Evolutionary conservation across 2,329 filamentous ascomycete genomes (phyloP).

Genomic region (Microcyclosporella mali): DNA sequence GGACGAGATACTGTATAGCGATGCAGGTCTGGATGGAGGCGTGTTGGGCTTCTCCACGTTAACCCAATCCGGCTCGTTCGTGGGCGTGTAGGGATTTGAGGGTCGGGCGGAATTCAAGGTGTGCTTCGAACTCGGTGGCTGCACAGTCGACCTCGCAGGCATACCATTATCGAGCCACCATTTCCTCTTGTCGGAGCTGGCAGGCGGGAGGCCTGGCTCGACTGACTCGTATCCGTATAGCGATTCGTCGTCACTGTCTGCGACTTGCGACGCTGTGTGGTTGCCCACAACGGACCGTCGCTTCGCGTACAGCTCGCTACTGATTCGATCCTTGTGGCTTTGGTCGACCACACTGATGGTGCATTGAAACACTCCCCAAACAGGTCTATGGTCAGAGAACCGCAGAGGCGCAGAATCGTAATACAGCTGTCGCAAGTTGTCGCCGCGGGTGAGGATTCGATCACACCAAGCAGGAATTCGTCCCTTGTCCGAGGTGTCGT

Average conservation of each 20-base stretch:
- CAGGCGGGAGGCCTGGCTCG: slow-evolving; percentile 64
- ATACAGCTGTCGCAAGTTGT: slow-evolving; percentile 71
- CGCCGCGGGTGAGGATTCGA: slow-evolving; percentile 79
- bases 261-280: slow-evolving; percentile 52
- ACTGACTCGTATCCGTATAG: slow-evolving; percentile 75
- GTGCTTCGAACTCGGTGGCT: slow-evolving; percentile 57
- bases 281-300: slow-evolving; percentile 62
- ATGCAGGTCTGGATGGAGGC: slow-evolving; percentile 17
- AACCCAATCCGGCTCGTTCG: slow-evolving; percentile 80
- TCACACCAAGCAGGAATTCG: slow-evolving; percentile 98
- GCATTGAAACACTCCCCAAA: slow-evolving; percentile 84
- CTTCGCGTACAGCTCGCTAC: slow-evolving; percentile 64
- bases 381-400: slow-evolving; percentile 94
- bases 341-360: slow-evolving; percentile 77
- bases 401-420: slow-evolving; percentile 77
- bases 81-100: slow-evolving; percentile 73
- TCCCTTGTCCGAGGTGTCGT: slow-evolving; percentile 91
- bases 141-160: slow-evolving; percentile 66
- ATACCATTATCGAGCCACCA: slow-evolving; percentile 63
- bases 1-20: slow-evolving; percentile 14
- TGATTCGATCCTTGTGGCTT: slow-evolving; percentile 62
- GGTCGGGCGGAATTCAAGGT: slow-evolving; percentile 66
- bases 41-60: slow-evolving; percentile 34
- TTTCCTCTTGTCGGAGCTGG: slow-evolving; percentile 56
- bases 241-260: slow-evolving; percentile 70